Evolutionary conservation across 306 rosid genomes (phyloP).

Genomic region (Vigna trinervia): DNA sequence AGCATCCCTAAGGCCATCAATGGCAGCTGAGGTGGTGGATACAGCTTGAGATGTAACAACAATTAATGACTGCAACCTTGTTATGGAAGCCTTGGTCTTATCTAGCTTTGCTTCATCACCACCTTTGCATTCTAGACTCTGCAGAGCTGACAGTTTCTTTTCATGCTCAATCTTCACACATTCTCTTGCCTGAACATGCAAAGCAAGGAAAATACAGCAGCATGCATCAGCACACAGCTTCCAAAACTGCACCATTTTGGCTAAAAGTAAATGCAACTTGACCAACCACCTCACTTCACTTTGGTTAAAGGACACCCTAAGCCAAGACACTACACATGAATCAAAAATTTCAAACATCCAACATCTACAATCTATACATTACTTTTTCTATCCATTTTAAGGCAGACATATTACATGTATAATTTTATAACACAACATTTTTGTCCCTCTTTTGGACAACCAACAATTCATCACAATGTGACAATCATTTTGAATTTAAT

Average conservation of each 20-base stretch:
- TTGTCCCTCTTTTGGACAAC: neutral
- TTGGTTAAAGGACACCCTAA: too few species aligned
- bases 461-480: neutral
- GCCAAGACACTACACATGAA: neutral
- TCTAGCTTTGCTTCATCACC: constrained; percentile 77
- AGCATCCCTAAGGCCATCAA: constrained; percentile 77
- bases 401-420: neutral
- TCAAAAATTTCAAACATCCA: neutral
- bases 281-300: too few species aligned
- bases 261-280: constrained; percentile 36
- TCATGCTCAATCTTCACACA: constrained; percentile 88
- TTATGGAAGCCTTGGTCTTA: constrained; percentile 86
- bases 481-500: too few species aligned
- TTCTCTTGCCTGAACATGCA: constrained; percentile 76
- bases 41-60: constrained; percentile 95
- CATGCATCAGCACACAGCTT: constrained; percentile 42
- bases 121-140: constrained; percentile 89
- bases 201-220: constrained; percentile 20
- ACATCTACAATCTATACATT: neutral
- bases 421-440: neutral
- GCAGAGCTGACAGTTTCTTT: constrained; percentile 75
- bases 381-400: constrained; percentile 15
- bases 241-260: constrained; percentile 34
- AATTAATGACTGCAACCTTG: constrained; percentile 83
- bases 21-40: constrained; percentile 87